Evolutionary conservation across 768 basidiomycete genomes (phyloP), one percentile per base, ranked within the genome.

Genomic region (Boletus subparvulus): DNA sequence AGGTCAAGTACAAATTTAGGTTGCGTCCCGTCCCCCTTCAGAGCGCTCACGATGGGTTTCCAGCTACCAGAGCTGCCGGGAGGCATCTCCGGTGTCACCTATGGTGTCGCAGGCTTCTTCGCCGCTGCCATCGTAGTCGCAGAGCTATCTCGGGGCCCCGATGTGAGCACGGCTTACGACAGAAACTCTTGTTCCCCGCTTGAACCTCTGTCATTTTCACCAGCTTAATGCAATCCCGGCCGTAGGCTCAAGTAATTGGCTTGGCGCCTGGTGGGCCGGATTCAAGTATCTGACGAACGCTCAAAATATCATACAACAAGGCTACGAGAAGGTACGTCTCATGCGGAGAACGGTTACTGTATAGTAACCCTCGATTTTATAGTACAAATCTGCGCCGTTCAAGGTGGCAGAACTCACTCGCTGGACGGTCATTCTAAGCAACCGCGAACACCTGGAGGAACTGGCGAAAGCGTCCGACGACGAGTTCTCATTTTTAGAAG

Each of bases 361-460:
- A 19, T 35, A 21, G 33, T 35, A 35, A 47, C 19, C 4, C 21
- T 42, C 41, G 19, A 13, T 24, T 2, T 52, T 16, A 8, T 12
- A 55, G 54, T 21, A 48, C 41, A 43, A 67, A 26, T 56, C 50
- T 11, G 51, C 55, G 2, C 54, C 69, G 8, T 78, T 76, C 62
- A 76, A 71, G 46, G 56, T 75, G 5, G 55, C 73, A 0, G 54
- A 59, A 3, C 28, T 62, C 4, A 24, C 33, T 9, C 63, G 64
- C n/a, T 83, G 81, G 82, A 52, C 65, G 0, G 72, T 82, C 33
- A 42, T 83, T n/a, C 47, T 77, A 0, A 64, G 63, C 17, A 67
- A 66, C 6, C 64, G 58, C 0, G 52, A 66, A 11, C 54, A 56
- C 6, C 13, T 55, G n/a, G 54, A 53, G 40, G 61, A 61, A 39